Base-by-base conservation (phyloP, 805 yeast genomes). In the Yueomyces sinensis region DNA sequence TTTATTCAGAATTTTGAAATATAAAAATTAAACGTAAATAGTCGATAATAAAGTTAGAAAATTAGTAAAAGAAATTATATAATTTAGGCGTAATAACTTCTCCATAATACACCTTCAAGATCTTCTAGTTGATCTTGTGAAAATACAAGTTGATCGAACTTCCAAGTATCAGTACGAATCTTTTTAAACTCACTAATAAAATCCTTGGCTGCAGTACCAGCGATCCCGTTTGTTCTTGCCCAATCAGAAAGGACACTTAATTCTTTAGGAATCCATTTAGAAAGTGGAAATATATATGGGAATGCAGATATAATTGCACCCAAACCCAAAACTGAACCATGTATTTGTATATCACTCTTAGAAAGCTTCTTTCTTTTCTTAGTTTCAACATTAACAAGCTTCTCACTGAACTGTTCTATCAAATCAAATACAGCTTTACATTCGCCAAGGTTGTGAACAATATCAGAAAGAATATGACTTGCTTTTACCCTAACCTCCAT, bases 111-210 rank as follows among this genome's bases (percentile, higher is more conserved):
- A 24, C 97, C 97, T 52, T 87, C 97, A 32, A 87, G 61, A 50
- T 83, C 94, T 48, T 83, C 87, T 32, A 84, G 63, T 54, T 87
- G 93, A 5, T 77, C 82, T 35, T 68, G 72, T 7, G 74, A 72
- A 54, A 87, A 89, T n/a, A 71, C 74, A 45, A 66, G 67, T 40
- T 78, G 69, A 52, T 87, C 97, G 37, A 83, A 70, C 47, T 82
- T 94, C 97, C 97, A 87, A 0, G 95, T 83, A 47, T 87, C 97
- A 41, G 87, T 94, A 42, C 96, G 70, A 9, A 82, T 74, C 61
- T 84, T 84, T 54, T 86, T 87, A 61, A 89, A 89, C 42, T 74
- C 77, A 41, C 93, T 76, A 35, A 87, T 63, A 2, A 72, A 68
- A 22, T 74, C 76, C 56, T 87, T 87, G 9, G 94, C 91, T 1